phyloP scores from a whole-genome alignment of 441 rosid genomes.

The Pelargonium exstipulatum region DNA sequence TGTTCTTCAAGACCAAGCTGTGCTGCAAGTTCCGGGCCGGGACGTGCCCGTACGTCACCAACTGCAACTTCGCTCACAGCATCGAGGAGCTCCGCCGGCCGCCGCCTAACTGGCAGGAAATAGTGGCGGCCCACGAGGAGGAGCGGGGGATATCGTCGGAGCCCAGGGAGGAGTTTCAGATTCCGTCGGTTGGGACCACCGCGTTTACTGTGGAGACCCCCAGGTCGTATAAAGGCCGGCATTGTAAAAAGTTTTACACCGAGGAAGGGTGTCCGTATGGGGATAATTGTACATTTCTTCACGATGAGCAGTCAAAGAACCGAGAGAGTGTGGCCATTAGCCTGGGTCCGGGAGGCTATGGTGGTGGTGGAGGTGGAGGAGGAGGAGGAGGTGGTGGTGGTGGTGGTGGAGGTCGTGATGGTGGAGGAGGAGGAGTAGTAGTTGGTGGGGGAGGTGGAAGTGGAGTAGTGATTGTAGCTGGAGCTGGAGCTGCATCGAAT shows the following conservation, averaged over 20 bases:
- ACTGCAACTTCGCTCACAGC: slow-evolving; percentile 89
- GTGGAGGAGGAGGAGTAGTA: background rate
- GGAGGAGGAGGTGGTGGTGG: background rate
- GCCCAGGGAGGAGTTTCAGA: slow-evolving; percentile 78
- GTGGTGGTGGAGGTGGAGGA: background rate
- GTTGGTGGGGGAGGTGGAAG: background rate
- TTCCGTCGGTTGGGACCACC: slow-evolving; percentile 55
- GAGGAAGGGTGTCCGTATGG: slow-evolving; percentile 97
- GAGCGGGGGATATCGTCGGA: slow-evolving; percentile 35
- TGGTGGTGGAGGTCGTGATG: background rate
- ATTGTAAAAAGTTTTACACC: slow-evolving; percentile 88
- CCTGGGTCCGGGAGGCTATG: background rate
- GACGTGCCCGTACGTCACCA: slow-evolving; percentile 75
- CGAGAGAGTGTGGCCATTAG: background rate
- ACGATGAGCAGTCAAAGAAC: background rate
- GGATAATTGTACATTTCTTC: slow-evolving; percentile 53
- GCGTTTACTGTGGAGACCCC: slow-evolving; percentile 49
- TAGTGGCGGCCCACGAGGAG: slow-evolving; percentile 73
- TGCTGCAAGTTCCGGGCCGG: slow-evolving; percentile 82
- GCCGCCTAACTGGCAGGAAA: slow-evolving; percentile 91
- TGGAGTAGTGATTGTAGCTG: slow-evolving; percentile 3
- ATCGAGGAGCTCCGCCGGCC: slow-evolving; percentile 94
- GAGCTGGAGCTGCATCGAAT: slow-evolving; percentile 21
- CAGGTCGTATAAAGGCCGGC: slow-evolving; percentile 79
- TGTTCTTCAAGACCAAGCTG: slow-evolving; percentile 89